Conservation (phyloP, 2,329 filamentous ascomycete species). For the Endoconidiophora polonica region DNA sequence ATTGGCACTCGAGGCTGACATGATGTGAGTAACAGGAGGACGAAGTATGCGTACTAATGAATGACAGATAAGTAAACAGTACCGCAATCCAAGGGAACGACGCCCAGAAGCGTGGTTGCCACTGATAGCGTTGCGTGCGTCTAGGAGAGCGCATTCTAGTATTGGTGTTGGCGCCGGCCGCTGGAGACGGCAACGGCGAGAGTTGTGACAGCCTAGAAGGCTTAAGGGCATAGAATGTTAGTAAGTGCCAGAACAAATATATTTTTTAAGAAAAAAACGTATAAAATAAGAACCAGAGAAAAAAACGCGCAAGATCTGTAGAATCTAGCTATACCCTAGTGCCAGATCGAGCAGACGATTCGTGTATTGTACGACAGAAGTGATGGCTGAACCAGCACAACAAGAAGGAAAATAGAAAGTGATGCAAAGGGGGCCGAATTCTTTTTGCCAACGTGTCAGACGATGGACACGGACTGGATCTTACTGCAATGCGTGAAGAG, state of each 20-base stretch:
- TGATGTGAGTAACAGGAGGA: not conserved
- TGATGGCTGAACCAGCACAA: too few relatives aligned
- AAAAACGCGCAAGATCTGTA: too few relatives aligned
- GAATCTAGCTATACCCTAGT: too few relatives aligned
- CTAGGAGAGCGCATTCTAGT: not conserved
- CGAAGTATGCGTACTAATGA: slow-evolving; percentile 1
- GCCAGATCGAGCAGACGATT: too few relatives aligned
- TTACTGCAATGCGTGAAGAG: too few relatives aligned
- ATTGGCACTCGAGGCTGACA: not conserved
- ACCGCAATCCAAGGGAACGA: slow-evolving; percentile 11
- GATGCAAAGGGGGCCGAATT: too few relatives aligned
- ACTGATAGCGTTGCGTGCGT: slow-evolving; percentile 10
- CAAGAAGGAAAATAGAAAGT: too few relatives aligned
- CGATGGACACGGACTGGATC: too few relatives aligned
- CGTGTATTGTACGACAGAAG: too few relatives aligned
- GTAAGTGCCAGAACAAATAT: not conserved
- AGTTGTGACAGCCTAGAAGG: not conserved
- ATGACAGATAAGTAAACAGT: slow-evolving; percentile 9
- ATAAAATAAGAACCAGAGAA: not conserved
- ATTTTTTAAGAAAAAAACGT: not conserved
- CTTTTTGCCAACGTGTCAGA: too few relatives aligned
- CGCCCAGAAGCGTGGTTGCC: slow-evolving; percentile 11
- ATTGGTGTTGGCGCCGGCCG: not conserved
- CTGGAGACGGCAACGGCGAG: too few relatives aligned
- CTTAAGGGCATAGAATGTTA: not conserved